Conservation (phyloP, 2,329 filamentous ascomycete genomes). For the Waltergamsia citrina region DNA sequence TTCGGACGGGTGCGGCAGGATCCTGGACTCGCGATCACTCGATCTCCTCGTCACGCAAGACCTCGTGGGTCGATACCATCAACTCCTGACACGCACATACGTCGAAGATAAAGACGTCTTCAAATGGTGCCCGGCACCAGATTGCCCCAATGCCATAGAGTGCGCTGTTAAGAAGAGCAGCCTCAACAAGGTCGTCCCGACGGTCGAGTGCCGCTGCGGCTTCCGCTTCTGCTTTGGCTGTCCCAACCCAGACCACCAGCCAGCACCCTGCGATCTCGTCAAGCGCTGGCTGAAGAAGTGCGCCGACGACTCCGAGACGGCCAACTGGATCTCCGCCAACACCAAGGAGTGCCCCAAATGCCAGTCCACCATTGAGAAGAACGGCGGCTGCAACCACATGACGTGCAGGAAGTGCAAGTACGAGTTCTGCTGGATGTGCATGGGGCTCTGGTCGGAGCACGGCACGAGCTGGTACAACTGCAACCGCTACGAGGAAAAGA, state of each 20-base stretch:
- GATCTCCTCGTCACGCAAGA: constrained; percentile 60
- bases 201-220: constrained; percentile 76
- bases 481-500: constrained; percentile 95
- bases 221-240: constrained; percentile 95
- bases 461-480: constrained; percentile 99
- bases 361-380: constrained; percentile 97
- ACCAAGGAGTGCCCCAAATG: constrained; percentile 98
- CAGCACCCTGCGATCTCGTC: constrained; percentile 81
- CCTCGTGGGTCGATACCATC: constrained; percentile 59
- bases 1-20: constrained; percentile 74
- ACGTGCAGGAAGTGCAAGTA: constrained; percentile 92
- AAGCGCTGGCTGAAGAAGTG: constrained; percentile 98
- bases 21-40: constrained; percentile 84
- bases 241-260: constrained; percentile 81
- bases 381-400: constrained; percentile 97
- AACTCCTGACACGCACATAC: constrained; percentile 84
- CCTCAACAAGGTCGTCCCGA: constrained; percentile 75
- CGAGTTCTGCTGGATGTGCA: constrained; percentile 99
- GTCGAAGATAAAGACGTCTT: constrained; percentile 94
- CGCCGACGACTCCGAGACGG: constrained; percentile 94
- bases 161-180: constrained; percentile 84
- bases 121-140: constrained; percentile 97
- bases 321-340: constrained; percentile 98
- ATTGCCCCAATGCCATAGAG: constrained; percentile 88
- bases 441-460: constrained; percentile 97